Evolutionary conservation across 2,329 filamentous ascomycete genomes (phyloP).

Genomic region (Apiospora phragmitis): DNA sequence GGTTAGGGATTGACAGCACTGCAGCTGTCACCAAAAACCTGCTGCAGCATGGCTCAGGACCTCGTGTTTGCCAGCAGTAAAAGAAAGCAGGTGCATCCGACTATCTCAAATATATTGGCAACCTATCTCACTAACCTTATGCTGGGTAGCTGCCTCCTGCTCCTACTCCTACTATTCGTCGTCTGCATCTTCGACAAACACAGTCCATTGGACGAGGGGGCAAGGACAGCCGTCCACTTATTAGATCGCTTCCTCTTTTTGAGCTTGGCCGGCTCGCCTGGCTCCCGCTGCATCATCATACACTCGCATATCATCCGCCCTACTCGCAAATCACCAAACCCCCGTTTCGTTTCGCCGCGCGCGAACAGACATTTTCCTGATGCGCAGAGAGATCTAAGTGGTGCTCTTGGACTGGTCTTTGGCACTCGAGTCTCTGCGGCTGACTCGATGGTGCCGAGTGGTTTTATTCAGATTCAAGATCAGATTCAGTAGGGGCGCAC

Average conservation of each 20-base stretch:
- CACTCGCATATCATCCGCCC: neutral
- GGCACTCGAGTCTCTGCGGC: neutral
- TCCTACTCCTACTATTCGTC: neutral
- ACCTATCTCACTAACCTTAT: neutral
- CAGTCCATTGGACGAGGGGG: neutral
- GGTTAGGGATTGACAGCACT: neutral
- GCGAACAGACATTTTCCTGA: neutral
- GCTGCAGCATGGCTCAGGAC: neutral
- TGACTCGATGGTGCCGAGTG: neutral
- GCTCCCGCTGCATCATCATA: neutral
- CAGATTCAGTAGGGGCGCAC: neutral
- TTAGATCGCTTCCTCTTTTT: neutral
- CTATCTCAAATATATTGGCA: slow-evolving; percentile 1
- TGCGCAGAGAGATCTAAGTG: neutral
- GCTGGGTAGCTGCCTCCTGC: neutral
- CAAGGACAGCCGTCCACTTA: neutral
- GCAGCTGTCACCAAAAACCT: neutral
- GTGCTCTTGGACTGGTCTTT: neutral
- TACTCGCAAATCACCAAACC: neutral
- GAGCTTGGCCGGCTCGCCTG: neutral
- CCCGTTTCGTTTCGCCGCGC: neutral
- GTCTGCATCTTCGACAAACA: neutral
- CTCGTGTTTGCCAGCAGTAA: neutral
- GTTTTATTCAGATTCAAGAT: neutral
- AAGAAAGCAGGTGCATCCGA: neutral